Evolutionary conservation across 2,329 filamentous ascomycete genomes (phyloP), one percentile per base, ranked within the genome.

Genomic region (Colletotrichum spaethianum): DNA sequence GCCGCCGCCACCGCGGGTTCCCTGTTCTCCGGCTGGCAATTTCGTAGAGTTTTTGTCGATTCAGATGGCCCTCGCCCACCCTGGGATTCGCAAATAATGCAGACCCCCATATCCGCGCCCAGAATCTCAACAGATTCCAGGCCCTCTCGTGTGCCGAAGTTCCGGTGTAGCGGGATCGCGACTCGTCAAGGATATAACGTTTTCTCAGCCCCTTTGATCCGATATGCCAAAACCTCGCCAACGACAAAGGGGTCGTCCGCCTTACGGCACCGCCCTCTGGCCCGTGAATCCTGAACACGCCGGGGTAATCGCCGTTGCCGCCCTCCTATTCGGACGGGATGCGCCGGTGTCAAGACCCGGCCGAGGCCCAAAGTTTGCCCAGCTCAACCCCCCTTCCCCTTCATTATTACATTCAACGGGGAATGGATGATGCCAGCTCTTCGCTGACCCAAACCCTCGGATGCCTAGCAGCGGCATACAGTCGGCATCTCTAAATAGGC

Each of bases 291-390:
- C 46, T 53, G 68, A 28, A 36, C 59, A 42, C 46, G 44, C 69
- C 23, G 59, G 59, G 69, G 60, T 64, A 44, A 69, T 53, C 63
- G 68, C 42, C 68, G 56, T 42, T 16, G 68, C 56, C 63, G 50
- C 20, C 33, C n/a, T 33, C 16, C 16, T 38, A n/a, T 31, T 40
- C 57, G 46, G 62, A 38, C 65, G 60, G 59, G 69, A 55, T 69
- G 44, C 44, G 53, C 52, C 65, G 65, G 50, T 63, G 18, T 46
- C 50, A 56, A 28, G 40, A 46, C 36, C 20, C 28, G 46, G 55
- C 36, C 50, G 63, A 57, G 57, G 48, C 57, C 62, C 46, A 28
- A 20, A 53, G 11, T 14, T 31, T 23, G 23, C 46, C 9, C 23
- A 26, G 31, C 50, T 11, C n/a, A n/a, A 56, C 20, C 11, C 20